Evolutionary conservation across 2,329 filamentous ascomycete genomes (phyloP).

Genomic region (Paraphaeosphaeria sporulosa): DNA sequence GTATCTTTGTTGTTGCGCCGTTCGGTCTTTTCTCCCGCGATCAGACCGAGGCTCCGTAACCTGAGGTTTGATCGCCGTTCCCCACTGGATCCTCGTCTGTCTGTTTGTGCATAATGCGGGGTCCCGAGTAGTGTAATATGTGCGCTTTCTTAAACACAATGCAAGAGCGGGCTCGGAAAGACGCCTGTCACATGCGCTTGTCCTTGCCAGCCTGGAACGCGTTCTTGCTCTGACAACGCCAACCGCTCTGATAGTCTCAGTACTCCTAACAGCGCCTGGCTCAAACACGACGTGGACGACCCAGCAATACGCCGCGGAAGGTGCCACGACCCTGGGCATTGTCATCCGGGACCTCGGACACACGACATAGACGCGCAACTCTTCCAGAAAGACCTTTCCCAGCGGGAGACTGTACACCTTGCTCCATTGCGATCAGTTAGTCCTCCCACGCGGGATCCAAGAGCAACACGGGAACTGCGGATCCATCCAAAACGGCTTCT

Average conservation of each 20-base stretch:
- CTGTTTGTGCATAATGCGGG: constrained; percentile 17
- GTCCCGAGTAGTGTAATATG: constrained; percentile 15
- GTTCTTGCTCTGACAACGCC: background rate
- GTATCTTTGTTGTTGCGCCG: constrained; percentile 17
- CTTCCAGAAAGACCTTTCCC: background rate
- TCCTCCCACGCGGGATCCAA: constrained; percentile 9
- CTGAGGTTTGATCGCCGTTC: constrained; percentile 14
- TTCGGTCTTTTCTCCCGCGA: background rate
- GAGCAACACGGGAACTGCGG: constrained; percentile 5
- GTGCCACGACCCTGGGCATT: background rate
- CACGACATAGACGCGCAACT: background rate
- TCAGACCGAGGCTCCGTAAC: constrained; percentile 6
- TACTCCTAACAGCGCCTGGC: background rate
- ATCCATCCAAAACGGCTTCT: constrained; percentile 4
- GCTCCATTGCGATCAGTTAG: background rate
- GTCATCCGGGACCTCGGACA: background rate
- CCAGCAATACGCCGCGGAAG: background rate
- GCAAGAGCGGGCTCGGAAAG: background rate
- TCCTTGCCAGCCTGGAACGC: background rate
- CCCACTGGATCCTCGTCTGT: constrained; percentile 14
- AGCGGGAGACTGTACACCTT: background rate
- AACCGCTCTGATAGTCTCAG: background rate
- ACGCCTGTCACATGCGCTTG: constrained; percentile 15
- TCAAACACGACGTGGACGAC: background rate
- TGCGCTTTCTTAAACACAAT: background rate